Percentiles rank a stretch among this genome's conserved stretches.
These are phyloP conservation scores for Mucor irregularis DNA, from an alignment of 371 early-diverging fungal species.

Conservation along the genomic window DNA sequence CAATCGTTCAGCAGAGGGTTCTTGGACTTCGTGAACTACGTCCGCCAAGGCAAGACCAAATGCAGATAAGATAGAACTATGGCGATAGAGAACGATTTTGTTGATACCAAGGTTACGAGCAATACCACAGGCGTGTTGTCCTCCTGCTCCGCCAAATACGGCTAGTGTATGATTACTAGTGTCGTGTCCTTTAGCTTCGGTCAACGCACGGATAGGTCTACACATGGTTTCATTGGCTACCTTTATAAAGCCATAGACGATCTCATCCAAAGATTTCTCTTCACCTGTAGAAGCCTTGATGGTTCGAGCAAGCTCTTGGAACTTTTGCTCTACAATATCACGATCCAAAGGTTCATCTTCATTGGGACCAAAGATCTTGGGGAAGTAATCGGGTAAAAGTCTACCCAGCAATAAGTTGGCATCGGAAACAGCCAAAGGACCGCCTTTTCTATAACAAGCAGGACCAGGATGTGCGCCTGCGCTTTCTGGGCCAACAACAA, in stretches of 20 bases:
- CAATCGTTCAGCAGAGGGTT: slow-evolving; percentile 65
- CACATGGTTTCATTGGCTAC: slow-evolving; percentile 97
- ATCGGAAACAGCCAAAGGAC: slow-evolving; percentile 91
- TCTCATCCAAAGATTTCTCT: slow-evolving; percentile 69
- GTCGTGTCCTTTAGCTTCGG: slow-evolving; percentile 93
- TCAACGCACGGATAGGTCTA: slow-evolving; percentile 90
- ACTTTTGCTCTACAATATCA: slow-evolving; percentile 62
- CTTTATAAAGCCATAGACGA: slow-evolving; percentile 91
- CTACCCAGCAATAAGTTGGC: slow-evolving; percentile 92
- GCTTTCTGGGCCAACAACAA: slow-evolving; percentile 94
- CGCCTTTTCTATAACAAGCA: slow-evolving; percentile 90
- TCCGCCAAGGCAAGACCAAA: slow-evolving; percentile 92
- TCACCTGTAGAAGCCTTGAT: slow-evolving; percentile 62
- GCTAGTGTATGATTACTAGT: slow-evolving; percentile 84
- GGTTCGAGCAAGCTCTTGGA: slow-evolving; percentile 60
- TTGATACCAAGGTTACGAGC: slow-evolving; percentile 87
- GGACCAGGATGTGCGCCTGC: slow-evolving; percentile 97
- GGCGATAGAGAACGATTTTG: slow-evolving; percentile 80
- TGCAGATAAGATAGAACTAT: slow-evolving; percentile 91
- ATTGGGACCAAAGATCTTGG: slow-evolving; percentile 91
- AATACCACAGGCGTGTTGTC: slow-evolving; percentile 92
- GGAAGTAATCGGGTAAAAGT: slow-evolving; percentile 87
- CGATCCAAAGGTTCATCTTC: slow-evolving; percentile 83
- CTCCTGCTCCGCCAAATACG: slow-evolving; percentile 97
- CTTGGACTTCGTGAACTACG: slow-evolving; percentile 90